Evolutionary conservation across 2,329 filamentous ascomycete genomes (phyloP).

Genomic region (Aspergillus sp.): DNA sequence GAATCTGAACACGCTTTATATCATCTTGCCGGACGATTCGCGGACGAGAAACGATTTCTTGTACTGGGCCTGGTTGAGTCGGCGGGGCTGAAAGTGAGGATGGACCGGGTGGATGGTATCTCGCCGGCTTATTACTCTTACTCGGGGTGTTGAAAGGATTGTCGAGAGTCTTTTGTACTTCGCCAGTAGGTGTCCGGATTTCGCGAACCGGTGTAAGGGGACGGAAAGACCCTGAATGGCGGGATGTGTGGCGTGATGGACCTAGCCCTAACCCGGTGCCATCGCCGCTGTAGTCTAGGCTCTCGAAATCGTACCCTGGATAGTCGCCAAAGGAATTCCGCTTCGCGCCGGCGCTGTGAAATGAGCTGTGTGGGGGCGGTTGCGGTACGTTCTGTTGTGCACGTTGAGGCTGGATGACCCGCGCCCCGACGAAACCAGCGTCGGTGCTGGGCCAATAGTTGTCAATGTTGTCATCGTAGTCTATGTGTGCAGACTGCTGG

Average conservation of each 20-base stretch:
- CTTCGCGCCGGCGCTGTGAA: conserved; percentile 13
- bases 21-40: conserved; percentile 38
- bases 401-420: conserved; percentile 22
- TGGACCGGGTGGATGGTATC: conserved; percentile 27
- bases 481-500: background rate
- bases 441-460: conserved; percentile 21
- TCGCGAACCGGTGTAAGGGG: conserved; percentile 31
- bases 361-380: conserved; percentile 13
- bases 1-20: conserved; percentile 38
- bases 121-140: conserved; percentile 15
- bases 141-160: background rate
- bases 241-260: conserved; percentile 23
- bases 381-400: background rate
- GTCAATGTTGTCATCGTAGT: conserved; percentile 23
- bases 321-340: conserved; percentile 11
- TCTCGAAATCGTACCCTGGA: conserved; percentile 31
- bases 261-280: background rate
- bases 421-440: conserved; percentile 14
- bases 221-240: conserved; percentile 25
- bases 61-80: conserved; percentile 20
- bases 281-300: conserved; percentile 30
- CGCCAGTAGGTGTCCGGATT: conserved; percentile 24
- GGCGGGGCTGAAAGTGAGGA: conserved; percentile 22
- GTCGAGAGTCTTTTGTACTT: conserved; percentile 12
- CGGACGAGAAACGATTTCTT: conserved; percentile 38